Evolutionary conservation across 352 stramenopile species (phyloP), one percentile per base, ranked within the genome.

Genomic region (Nannochloropsis limnetica): DNA sequence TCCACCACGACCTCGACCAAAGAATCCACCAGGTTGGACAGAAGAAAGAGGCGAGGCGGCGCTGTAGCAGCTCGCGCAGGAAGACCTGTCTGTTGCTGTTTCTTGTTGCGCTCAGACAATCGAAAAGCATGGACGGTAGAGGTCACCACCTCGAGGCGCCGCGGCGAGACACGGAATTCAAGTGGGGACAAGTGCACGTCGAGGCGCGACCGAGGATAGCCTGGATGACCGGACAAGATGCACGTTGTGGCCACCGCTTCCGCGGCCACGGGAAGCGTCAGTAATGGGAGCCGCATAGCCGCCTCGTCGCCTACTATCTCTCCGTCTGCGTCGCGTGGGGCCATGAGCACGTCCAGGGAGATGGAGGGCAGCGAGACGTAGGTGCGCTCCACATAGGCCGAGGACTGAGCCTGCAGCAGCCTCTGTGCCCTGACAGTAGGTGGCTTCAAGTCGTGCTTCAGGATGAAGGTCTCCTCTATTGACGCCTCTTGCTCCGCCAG

Each of bases 151-250:
- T 74, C n/a, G 11, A 74, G 61, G 61, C 61, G 61, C n/a, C 61
- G 61, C 20, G 61, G 61, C 1, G 61, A 74, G n/a, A 74, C n/a
- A 29, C n/a, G 61, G 61, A 74, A 5, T 22, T 74, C 61, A 22
- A 74, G 15, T 74, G 61, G 61, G 6, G 61, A 74, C 6, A 74
- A 25, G 25, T 74, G 61, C 61, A 74, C n/a, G 61, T 74, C n/a
- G 3, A 29, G n/a, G 22, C 61, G 61, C 15, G 3, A 29, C n/a
- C 6, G 61, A 31, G 3, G 61, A 74, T 25, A 74, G 2, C 25
- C 25, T 25, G 61, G 61, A 29, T 11, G 61, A 20, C 61, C 61
- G n/a, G 61, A 20, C 61, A 74, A 29, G 61, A 74, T 74, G 61
- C 9, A 74, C 25, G 1, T 74, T 15, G 61, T 29, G 22, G 61